phyloP scores from a whole-genome alignment of 177 flowering plant species.

The Vitis hybrid region DNA sequence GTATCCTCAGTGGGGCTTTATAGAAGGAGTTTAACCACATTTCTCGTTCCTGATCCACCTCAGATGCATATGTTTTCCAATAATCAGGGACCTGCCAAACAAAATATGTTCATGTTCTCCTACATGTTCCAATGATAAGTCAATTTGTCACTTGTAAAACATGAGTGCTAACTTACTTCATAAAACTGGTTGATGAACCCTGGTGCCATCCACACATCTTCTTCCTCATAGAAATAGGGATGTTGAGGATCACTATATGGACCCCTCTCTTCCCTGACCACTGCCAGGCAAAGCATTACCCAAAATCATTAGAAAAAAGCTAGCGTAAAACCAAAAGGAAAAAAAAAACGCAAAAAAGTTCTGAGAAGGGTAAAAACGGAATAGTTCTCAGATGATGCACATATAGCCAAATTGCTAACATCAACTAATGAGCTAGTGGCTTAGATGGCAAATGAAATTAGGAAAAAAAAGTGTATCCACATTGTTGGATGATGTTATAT shows the following conservation, averaged over 20 bases:
- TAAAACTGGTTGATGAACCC: slow-evolving; percentile 93
- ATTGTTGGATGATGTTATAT: no score
- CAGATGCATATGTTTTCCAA: slow-evolving; percentile 80
- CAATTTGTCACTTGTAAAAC: not conserved
- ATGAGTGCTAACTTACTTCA: slow-evolving; percentile 46
- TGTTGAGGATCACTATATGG: slow-evolving; percentile 96
- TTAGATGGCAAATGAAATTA: no score
- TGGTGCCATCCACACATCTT: slow-evolving; percentile 98
- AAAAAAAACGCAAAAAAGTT: no score
- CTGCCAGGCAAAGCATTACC: slow-evolving; percentile 33
- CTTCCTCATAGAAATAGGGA: slow-evolving; percentile 92
- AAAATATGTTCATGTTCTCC: slow-evolving; percentile 7
- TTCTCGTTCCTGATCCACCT: slow-evolving; percentile 87
- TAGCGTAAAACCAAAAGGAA: no score
- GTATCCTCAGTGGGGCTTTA: slow-evolving; percentile 81
- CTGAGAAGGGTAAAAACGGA: no score
- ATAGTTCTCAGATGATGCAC: no score
- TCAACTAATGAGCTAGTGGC: no score
- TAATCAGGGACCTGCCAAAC: slow-evolving; percentile 81
- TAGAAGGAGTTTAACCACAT: slow-evolving; percentile 97
- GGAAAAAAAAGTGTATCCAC: no score
- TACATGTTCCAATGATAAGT: not conserved
- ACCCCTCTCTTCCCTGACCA: slow-evolving; percentile 89
- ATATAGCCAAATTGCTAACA: no score
- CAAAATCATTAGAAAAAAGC: no score